phyloP scores from a whole-genome alignment of 148 eudicot genomes.

The Fagopyrum tataricum region DNA sequence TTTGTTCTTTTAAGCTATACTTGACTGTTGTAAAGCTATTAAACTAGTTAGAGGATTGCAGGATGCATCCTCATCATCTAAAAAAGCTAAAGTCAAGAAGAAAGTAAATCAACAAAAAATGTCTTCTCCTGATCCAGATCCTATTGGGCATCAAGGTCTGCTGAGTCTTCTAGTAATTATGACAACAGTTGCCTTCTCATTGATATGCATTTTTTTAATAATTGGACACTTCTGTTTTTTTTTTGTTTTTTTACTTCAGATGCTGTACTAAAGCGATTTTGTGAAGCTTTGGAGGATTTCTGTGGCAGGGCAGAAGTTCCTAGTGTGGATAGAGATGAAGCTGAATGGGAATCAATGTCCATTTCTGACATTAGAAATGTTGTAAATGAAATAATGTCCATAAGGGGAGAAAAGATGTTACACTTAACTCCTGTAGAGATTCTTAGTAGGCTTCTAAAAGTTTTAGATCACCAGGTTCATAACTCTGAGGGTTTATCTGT shows the following conservation, averaged over 20 bases:
- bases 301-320: conserved; percentile 70
- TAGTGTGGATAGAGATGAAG: conserved; percentile 68
- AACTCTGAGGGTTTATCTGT: conserved; percentile 89
- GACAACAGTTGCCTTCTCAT: background rate
- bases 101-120: conserved; percentile 43
- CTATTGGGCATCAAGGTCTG: conserved; percentile 60
- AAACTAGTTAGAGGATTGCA: conserved; percentile 24
- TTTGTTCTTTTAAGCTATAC: background rate
- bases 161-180: conserved; percentile 3
- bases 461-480: conserved; percentile 89
- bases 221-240: background rate
- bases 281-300: conserved; percentile 67
- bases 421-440: conserved; percentile 66
- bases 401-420: conserved; percentile 46
- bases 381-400: conserved; percentile 66
- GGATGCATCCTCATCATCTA: conserved; percentile 56
- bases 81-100: conserved; percentile 60
- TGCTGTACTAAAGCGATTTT: conserved; percentile 53
- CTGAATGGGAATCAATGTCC: conserved; percentile 64
- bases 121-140: conserved; percentile 36
- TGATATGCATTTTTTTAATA: background rate
- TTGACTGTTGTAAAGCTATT: conserved; percentile 8
- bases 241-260: conserved; percentile 26
- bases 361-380: conserved; percentile 54
- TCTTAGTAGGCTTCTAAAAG: conserved; percentile 58